Percentiles rank a stretch among this genome's conserved stretches.
Evolutionary conservation across 352 stramenopile genomes (phyloP).

Genomic region (Elongisporangium undulatum): DNA sequence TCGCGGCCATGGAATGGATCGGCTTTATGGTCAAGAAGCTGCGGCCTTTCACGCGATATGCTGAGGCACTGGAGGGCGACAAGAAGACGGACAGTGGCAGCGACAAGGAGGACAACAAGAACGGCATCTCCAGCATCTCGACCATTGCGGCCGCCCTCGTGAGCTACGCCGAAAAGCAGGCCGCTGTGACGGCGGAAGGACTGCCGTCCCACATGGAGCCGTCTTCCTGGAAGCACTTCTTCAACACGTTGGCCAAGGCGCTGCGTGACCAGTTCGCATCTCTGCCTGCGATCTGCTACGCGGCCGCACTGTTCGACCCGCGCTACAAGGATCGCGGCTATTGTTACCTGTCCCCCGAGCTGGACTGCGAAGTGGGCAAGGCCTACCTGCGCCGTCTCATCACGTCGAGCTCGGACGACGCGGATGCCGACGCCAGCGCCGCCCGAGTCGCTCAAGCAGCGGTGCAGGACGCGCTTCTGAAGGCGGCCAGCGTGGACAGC

Average conservation of each 20-base stretch:
- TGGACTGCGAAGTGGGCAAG: conserved; percentile 52
- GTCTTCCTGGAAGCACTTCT: conserved; percentile 57
- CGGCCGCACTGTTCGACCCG: conserved; percentile 69
- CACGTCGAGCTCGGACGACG: conserved; percentile 26
- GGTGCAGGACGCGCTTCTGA: conserved; percentile 13
- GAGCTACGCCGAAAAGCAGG: conserved; percentile 65
- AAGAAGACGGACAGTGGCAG: conserved; percentile 68
- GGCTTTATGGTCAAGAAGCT: conserved; percentile 65
- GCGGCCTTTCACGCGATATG: conserved; percentile 66
- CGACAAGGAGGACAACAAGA: conserved; percentile 74
- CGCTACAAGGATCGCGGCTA: conserved; percentile 82
- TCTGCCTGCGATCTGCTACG: conserved; percentile 54
- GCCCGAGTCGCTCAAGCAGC: conserved; percentile 16
- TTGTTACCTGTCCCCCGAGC: conserved; percentile 57
- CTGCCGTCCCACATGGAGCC: conserved; percentile 32
- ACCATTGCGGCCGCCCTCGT: conserved; percentile 69
- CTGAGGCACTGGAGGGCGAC: conserved; percentile 67
- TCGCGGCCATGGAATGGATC: conserved; percentile 44
- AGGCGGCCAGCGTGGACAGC: conserved; percentile 5
- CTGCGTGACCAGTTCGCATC: conserved; percentile 49
- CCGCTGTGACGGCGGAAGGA: conserved; percentile 15
- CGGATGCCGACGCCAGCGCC: conserved; percentile 10
- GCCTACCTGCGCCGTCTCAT: conserved; percentile 54
- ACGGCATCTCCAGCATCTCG: conserved; percentile 68
- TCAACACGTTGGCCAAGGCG: conserved; percentile 41